Evolutionary conservation across 2,329 filamentous ascomycete species (phyloP), one percentile per base, ranked within the genome.

Genomic region (Akanthomyces dipterigenus): DNA sequence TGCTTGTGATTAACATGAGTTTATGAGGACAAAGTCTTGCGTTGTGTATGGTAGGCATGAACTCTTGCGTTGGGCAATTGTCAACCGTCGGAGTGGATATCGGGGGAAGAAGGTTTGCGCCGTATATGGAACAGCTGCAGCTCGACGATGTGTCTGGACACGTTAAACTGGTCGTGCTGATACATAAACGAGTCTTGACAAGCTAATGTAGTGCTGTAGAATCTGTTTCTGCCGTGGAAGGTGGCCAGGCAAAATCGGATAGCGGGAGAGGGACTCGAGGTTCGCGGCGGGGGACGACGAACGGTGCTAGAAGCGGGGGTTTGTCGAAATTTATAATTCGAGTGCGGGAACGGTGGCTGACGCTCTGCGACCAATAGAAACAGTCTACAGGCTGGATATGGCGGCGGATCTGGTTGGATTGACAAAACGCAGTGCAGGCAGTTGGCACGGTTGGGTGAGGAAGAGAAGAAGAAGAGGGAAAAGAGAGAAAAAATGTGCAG

Each of bases 41-140:
- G 66, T 75, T 75, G 74, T 79, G 76, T 76, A 77, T 73, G 77
- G 74, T 74, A 81, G 78, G 80, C 82, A 85, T 85, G 76, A 84
- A 85, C 77, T 81, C 77, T 75, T 70, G 67, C 65, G 65, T 69
- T 67, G 69, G 3, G 63, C 65, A 65, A 67, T 67, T 72, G 80
- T 93, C 92, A 97, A 84, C 93, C 93, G 90, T 95, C 93, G 73
- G 90, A 92, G 80, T 87, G 88, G 79, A 91, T 88, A 79, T 92
- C 87, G 77, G 86, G 86, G 83, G 89, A 93, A 89, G 90, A 91
- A 84, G 88, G 90, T 87, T 90, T 96, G 85, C 90, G 88, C 87
- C 88, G 84, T 89, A 90, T 92, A 86, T 91, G 91, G 90, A 96
- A 96, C 85, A 88, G 84, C 86, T 93, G 91, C 90, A 96, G 91